These are phyloP conservation scores for Ceratobasidium theobromae DNA, from an alignment of 1,284 basidiomycete genomes.

Conservation along the genomic window DNA sequence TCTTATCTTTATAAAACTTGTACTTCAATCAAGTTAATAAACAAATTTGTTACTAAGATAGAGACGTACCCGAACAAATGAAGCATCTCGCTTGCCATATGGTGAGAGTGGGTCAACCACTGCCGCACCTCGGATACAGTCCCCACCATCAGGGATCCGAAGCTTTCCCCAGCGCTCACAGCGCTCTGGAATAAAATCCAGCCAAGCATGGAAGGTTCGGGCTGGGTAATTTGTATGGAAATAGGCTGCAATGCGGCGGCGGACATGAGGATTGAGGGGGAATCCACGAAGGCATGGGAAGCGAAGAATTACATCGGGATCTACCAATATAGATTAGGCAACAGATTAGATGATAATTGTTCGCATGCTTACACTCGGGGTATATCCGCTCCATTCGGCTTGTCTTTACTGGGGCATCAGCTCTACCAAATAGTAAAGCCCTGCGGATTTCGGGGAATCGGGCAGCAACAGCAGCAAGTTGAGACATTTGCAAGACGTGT, in stretches of 20 bases:
- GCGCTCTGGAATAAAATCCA: not conserved
- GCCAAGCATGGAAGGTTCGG: not conserved
- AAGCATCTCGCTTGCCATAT: not conserved
- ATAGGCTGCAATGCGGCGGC: not conserved
- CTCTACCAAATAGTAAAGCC: slow-evolving; percentile 1
- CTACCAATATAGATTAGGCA: not conserved
- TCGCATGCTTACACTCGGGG: not conserved
- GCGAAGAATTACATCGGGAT: slow-evolving; percentile 10
- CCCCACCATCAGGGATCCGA: not conserved
- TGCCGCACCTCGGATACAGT: not conserved
- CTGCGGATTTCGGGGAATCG: not conserved
- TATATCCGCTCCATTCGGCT: not conserved
- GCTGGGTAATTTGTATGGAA: not conserved
- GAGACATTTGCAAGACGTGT: not conserved
- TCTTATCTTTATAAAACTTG: slow-evolving; percentile 39
- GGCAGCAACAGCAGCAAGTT: not conserved
- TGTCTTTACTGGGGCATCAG: not conserved
- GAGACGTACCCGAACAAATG: slow-evolving; percentile 18
- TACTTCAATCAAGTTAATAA: slow-evolving; percentile 38
- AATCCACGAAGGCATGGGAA: not conserved
- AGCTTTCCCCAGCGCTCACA: slow-evolving; percentile 20
- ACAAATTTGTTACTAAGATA: slow-evolving; percentile 7
- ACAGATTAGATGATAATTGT: not conserved
- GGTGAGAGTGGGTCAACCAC: not conserved
- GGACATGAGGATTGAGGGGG: not conserved